These are phyloP conservation scores for Brasilioporus rufonigricans DNA, from an alignment of 768 basidiomycete species.

Conservation along the genomic window DNA sequence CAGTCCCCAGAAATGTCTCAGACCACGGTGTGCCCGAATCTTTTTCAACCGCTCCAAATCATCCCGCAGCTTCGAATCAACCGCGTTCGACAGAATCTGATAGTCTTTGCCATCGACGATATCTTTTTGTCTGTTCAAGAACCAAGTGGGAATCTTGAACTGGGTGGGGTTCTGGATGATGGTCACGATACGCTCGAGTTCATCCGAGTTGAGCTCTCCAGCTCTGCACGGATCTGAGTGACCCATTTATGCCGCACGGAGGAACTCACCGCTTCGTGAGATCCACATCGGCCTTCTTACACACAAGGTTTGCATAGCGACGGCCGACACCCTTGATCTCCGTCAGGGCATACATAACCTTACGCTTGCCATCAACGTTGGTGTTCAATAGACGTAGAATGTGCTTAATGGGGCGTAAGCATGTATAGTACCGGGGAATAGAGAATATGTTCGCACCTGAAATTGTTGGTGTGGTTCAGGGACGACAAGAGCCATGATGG, in stretches of 20 bases:
- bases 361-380: constrained; percentile 99
- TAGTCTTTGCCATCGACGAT: constrained; percentile 96
- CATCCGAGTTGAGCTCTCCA: constrained; percentile 99
- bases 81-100: constrained; percentile 93
- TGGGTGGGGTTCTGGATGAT: constrained; percentile 99
- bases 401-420: constrained; percentile 56
- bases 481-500: constrained; percentile 91
- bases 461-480: constrained; percentile 96
- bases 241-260: neutral
- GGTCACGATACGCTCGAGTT: constrained; percentile 97
- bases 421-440: neutral
- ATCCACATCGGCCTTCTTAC: constrained; percentile 99
- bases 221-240: constrained; percentile 53
- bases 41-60: constrained; percentile 99
- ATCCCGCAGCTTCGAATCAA: constrained; percentile 97
- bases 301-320: constrained; percentile 97
- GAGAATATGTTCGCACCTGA: constrained; percentile 54
- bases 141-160: constrained; percentile 99
- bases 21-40: constrained; percentile 94
- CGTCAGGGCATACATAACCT: constrained; percentile 98
- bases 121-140: constrained; percentile 99
- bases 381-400: constrained; percentile 99
- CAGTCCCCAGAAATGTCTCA: constrained; percentile 91
- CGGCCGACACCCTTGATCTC: constrained; percentile 99
- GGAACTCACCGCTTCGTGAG: constrained; percentile 89